Evolutionary conservation across 2,329 filamentous ascomycete genomes (phyloP), one percentile per base, ranked within the genome.

Genomic region (Fusarium proliferatum): DNA sequence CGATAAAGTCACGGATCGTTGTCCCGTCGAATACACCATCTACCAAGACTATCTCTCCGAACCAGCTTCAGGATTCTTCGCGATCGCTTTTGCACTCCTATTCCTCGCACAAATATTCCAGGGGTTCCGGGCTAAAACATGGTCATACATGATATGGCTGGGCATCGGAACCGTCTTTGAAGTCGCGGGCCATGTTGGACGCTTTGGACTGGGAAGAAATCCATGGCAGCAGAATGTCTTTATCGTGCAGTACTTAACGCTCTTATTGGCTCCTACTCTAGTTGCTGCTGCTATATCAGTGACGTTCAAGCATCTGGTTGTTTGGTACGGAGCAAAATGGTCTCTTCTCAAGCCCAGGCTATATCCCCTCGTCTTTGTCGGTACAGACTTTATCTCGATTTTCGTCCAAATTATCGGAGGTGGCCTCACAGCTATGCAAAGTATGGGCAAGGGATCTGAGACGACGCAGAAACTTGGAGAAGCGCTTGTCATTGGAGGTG

Each of bases 301-400:
- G 26, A 85, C 84, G 0, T 79, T 86, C 34, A 86, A 86, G 73
- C 84, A 85, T 73, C 79, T 86, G 12, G 82, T 86, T 42, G 68
- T 85, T 11, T 82, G 83, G 73, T 83, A 84, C 42, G 85, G 84
- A 2, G 76, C 81, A 0, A 78, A 83, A 43, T 80, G 81, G 68
- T 85, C 83, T 0, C 75, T 82, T 3, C 73, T 86, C 34, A 79
- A 78, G 30, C 84, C 86, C 1, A 77, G 74, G 9, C 80, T 84
- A 2, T 88, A 87, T 71, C 85, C 86, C 6, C 85, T 83, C 70
- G 84, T 88, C 59, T 88, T 88, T 78, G 85, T 88, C 63, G 80
- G 82, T 6, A 85, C 83, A 76, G 86, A 88, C 68, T 72, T 86
- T 55, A 69, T 85, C 43, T 85, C 83, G n/a, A 79, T 80, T 33